These are phyloP conservation scores for Chernovozyma sophiae-reginae DNA, from an alignment of 1,139 yeast species.

Conservation along the genomic window DNA sequence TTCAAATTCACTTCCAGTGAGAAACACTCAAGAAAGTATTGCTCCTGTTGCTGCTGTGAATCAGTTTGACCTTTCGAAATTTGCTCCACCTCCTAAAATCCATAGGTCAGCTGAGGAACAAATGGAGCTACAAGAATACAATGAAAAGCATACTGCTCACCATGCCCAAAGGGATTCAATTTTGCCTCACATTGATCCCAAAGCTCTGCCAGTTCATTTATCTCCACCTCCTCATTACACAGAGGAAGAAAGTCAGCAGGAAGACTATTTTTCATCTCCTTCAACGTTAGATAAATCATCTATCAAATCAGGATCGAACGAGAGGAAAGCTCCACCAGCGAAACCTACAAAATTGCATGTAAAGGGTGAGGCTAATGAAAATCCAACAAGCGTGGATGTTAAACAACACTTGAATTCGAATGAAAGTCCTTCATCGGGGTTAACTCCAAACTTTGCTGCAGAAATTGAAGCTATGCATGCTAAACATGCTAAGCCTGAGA, in stretches of 20 bases:
- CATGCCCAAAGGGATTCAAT: too few relatives aligned
- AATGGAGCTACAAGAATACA: not conserved
- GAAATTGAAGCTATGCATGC: constrained; percentile 4
- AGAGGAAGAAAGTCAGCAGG: too few relatives aligned
- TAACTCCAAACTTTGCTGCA: constrained; percentile 7
- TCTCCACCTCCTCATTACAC: too few relatives aligned
- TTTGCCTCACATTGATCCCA: too few relatives aligned
- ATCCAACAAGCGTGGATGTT: not conserved
- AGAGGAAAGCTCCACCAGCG: constrained; percentile 9
- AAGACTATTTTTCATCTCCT: too few relatives aligned
- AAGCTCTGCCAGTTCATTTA: too few relatives aligned
- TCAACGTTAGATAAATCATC: too few relatives aligned
- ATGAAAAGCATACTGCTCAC: not conserved
- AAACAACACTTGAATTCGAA: too few relatives aligned
- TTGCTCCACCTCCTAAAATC: constrained; percentile 2
- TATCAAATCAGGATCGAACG: too few relatives aligned
- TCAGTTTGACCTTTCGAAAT: not conserved
- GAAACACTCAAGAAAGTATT: too few relatives aligned
- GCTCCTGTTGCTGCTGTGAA: not conserved
- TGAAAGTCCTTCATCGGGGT: not conserved
- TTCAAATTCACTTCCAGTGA: too few relatives aligned
- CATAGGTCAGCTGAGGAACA: not conserved
- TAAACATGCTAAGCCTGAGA: constrained; percentile 2
- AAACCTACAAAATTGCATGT: constrained; percentile 4
- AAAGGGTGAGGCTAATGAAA: not conserved